phyloP scores from a whole-genome alignment of 2,329 filamentous ascomycete genomes.

The Aspergillus arachidicola region DNA sequence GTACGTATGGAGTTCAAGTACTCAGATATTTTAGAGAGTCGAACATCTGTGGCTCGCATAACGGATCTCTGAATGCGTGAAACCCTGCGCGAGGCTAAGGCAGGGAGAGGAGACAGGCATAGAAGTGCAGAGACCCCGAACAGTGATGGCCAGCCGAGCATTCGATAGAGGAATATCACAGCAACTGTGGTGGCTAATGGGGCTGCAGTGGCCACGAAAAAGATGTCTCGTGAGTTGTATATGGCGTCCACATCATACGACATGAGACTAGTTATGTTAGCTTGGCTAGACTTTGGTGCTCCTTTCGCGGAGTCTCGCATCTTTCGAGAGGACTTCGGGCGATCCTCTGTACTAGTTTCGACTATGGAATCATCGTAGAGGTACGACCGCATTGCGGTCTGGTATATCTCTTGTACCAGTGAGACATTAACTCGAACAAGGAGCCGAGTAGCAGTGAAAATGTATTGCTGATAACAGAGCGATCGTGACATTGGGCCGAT shows the following conservation, averaged over 20 bases:
- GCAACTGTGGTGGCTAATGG: conserved; percentile 53
- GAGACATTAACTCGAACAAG: conserved; percentile 60
- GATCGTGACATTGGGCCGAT: conserved; percentile 54
- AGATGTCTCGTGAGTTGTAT: conserved; percentile 54
- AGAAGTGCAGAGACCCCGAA: conserved; percentile 55
- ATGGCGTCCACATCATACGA: conserved; percentile 61
- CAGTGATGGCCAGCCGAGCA: conserved; percentile 60
- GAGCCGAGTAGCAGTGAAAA: conserved; percentile 60
- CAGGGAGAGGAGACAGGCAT: conserved; percentile 53
- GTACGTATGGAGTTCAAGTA: conserved; percentile 61
- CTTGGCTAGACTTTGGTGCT: conserved; percentile 45
- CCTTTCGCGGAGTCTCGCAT: conserved; percentile 20
- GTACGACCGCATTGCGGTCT: conserved; percentile 56
- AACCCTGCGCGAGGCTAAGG: conserved; percentile 55
- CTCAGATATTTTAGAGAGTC: conserved; percentile 61
- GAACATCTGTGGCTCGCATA: conserved; percentile 58
- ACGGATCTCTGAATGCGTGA: conserved; percentile 55
- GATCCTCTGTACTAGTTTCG: conserved; percentile 1
- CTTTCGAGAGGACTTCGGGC: conserved; percentile 15
- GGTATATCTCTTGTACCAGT: conserved; percentile 62
- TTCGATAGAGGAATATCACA: conserved; percentile 56
- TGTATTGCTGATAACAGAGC: conserved; percentile 58
- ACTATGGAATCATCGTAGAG: conserved; percentile 52
- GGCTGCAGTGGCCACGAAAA: conserved; percentile 51
- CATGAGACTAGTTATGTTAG: conserved; percentile 61